Evolutionary conservation across 768 basidiomycete species (phyloP).

Genomic region (Phylloporus scabripes): DNA sequence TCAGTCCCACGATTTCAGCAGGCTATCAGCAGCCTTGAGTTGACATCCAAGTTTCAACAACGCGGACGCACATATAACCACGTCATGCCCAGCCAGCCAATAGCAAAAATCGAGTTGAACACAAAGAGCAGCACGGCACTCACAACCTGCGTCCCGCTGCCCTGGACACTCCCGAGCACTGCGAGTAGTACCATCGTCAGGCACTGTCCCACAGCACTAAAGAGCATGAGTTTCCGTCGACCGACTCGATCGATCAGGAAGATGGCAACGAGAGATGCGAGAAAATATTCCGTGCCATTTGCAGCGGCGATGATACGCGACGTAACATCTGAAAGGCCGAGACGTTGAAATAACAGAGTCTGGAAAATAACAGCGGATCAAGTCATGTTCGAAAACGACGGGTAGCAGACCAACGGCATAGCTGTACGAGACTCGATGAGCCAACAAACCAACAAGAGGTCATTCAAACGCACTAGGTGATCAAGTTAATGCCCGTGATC

Average conservation of each 20-base stretch:
- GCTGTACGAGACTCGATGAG: slow-evolving; percentile 13
- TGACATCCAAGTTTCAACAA: background rate
- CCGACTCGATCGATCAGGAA: slow-evolving; percentile 68
- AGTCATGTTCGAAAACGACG: background rate
- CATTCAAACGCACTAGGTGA: slow-evolving; percentile 48
- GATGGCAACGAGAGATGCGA: slow-evolving; percentile 68
- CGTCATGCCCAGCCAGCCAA: slow-evolving; percentile 68
- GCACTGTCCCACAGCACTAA: slow-evolving; percentile 57
- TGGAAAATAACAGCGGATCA: slow-evolving; percentile 7
- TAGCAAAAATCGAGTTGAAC: slow-evolving; percentile 68
- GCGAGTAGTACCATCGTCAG: slow-evolving; percentile 57
- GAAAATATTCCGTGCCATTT: slow-evolving; percentile 67
- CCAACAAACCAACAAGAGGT: slow-evolving; percentile 13
- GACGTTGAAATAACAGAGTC: slow-evolving; percentile 52
- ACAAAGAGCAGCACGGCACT: slow-evolving; percentile 57
- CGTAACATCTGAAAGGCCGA: slow-evolving; percentile 54
- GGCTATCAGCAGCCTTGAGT: slow-evolving; percentile 33
- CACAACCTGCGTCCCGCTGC: slow-evolving; percentile 42
- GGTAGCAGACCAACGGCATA: slow-evolving; percentile 25
- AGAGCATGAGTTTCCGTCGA: slow-evolving; percentile 65
- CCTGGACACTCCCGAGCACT: slow-evolving; percentile 48
- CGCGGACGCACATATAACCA: slow-evolving; percentile 54
- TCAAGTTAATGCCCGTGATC: slow-evolving; percentile 62
- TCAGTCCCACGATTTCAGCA: slow-evolving; percentile 59
- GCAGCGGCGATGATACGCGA: slow-evolving; percentile 60